Percentiles rank a stretch among this genome's conserved stretches.
Evolutionary conservation across 345 rosid species (phyloP).

Genomic region (Triadica sebifera): DNA sequence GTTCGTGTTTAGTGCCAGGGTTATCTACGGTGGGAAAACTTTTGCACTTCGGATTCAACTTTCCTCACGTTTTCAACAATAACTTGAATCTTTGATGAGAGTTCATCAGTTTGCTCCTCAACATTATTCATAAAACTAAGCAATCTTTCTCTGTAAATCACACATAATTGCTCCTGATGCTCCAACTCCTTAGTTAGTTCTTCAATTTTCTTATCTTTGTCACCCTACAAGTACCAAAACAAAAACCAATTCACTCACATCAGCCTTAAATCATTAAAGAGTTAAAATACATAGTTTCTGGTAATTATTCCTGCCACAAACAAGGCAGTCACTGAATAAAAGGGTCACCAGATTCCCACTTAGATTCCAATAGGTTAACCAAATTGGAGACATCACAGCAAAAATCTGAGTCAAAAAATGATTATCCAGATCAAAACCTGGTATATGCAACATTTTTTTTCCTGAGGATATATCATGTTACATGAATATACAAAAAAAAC

Average conservation of each 20-base stretch:
- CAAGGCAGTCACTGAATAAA: too few species aligned
- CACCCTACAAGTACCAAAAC: conserved; percentile 45
- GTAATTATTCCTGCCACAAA: not conserved
- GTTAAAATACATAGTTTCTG: not conserved
- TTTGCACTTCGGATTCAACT: conserved; percentile 50
- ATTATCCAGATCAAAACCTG: not conserved
- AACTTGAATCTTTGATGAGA: conserved; percentile 48
- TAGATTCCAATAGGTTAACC: not conserved
- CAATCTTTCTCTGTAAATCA: conserved; percentile 47
- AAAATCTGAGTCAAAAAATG: too few species aligned
- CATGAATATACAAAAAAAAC: not conserved
- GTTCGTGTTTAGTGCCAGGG: conserved; percentile 7
- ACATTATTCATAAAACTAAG: conserved; percentile 51
- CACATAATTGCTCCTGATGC: conserved; percentile 55
- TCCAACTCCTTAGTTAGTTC: conserved; percentile 53
- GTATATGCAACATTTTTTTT: not conserved
- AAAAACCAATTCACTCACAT: not conserved
- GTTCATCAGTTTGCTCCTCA: conserved; percentile 58
- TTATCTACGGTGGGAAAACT: conserved; percentile 33
- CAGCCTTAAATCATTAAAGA: not conserved
- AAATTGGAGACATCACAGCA: conserved; percentile 1
- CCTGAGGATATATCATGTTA: not conserved
- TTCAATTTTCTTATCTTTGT: conserved; percentile 66
- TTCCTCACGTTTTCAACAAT: conserved; percentile 54
- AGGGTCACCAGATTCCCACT: not conserved